These are phyloP conservation scores for Ustilago trichophora DNA, from an alignment of 1,284 basidiomycete genomes.

Conservation along the genomic window DNA sequence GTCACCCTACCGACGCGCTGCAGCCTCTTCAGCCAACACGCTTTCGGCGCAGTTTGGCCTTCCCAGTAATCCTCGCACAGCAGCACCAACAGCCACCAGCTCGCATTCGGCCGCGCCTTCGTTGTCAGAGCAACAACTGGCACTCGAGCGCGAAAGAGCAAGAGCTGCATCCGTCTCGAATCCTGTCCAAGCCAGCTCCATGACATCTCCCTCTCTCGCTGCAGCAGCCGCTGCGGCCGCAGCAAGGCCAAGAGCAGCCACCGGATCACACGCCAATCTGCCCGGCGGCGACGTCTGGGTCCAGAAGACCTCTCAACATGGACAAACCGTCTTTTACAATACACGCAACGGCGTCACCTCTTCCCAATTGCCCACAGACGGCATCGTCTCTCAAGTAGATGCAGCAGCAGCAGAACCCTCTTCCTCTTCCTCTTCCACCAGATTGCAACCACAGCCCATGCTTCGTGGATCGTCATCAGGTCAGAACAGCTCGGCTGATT, in stretches of 20 bases:
- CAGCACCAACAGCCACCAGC: not conserved
- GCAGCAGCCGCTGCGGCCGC: constrained; percentile 15
- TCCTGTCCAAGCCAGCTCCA: constrained; percentile 3
- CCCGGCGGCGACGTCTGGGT: constrained; percentile 67
- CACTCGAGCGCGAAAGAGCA: constrained; percentile 24
- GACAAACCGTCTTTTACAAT: constrained; percentile 91
- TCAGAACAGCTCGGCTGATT: constrained; percentile 24
- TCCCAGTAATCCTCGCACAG: constrained; percentile 1
- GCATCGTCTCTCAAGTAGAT: not conserved
- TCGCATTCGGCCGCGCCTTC: not conserved
- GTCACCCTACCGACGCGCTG: constrained; percentile 11
- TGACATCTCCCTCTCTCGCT: constrained; percentile 13
- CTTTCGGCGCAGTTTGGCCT: not conserved
- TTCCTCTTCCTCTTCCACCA: constrained; percentile 10
- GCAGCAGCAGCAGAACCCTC: too few relatives aligned
- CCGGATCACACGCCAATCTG: constrained; percentile 19
- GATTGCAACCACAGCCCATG: constrained; percentile 16
- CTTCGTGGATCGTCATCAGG: constrained; percentile 16
- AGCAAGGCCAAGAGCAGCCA: constrained; percentile 44
- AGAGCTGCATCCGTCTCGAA: constrained; percentile 33
- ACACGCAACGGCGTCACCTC: constrained; percentile 86
- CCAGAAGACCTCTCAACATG: constrained; percentile 67
- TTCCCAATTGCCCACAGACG: constrained; percentile 76
- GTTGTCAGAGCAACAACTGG: constrained; percentile 18
- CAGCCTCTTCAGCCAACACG: not conserved